Evolutionary conservation across 352 stramenopile genomes (phyloP).

Genomic region (Globisporangium takayamanum): DNA sequence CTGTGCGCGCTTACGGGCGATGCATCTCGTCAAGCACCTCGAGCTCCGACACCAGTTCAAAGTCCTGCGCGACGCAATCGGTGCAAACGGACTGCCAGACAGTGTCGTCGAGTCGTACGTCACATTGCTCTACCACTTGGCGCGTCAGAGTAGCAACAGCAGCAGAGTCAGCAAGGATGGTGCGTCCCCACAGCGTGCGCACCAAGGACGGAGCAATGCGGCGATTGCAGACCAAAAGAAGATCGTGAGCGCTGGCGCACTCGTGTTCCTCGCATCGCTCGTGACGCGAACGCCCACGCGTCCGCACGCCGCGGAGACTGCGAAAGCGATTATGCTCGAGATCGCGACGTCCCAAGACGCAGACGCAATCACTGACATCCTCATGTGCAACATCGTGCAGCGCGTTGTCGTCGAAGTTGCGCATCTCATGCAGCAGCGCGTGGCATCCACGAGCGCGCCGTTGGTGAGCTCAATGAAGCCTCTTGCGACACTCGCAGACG

Average conservation of each 20-base stretch:
- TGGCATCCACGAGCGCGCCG: background rate
- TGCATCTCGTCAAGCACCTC: conserved; percentile 70
- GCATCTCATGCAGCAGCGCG: conserved; percentile 6
- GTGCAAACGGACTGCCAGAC: conserved; percentile 26
- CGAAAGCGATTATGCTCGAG: conserved; percentile 45
- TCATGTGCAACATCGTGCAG: conserved; percentile 54
- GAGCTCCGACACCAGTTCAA: conserved; percentile 69
- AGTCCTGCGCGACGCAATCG: conserved; percentile 42
- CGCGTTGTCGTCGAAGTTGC: conserved; percentile 33
- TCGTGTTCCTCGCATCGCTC: conserved; percentile 43
- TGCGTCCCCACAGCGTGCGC: background rate
- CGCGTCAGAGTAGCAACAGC: conserved; percentile 5
- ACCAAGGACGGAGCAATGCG: conserved; percentile 10
- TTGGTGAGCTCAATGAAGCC: conserved; percentile 15
- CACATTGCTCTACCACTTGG: conserved; percentile 48
- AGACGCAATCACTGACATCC: conserved; percentile 49
- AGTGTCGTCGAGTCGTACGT: conserved; percentile 52
- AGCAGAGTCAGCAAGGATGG: conserved; percentile 16
- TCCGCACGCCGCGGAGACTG: conserved; percentile 31
- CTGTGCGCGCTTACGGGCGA: conserved; percentile 48
- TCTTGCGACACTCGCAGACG: conserved; percentile 5
- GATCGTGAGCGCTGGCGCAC: conserved; percentile 40
- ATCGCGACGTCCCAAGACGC: conserved; percentile 30
- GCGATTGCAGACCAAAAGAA: conserved; percentile 40
- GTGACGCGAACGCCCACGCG: conserved; percentile 26